These are phyloP conservation scores for Kalanchoe fedtschenkoi DNA, from an alignment of 164 flowering plant species.

Conservation along the genomic window DNA sequence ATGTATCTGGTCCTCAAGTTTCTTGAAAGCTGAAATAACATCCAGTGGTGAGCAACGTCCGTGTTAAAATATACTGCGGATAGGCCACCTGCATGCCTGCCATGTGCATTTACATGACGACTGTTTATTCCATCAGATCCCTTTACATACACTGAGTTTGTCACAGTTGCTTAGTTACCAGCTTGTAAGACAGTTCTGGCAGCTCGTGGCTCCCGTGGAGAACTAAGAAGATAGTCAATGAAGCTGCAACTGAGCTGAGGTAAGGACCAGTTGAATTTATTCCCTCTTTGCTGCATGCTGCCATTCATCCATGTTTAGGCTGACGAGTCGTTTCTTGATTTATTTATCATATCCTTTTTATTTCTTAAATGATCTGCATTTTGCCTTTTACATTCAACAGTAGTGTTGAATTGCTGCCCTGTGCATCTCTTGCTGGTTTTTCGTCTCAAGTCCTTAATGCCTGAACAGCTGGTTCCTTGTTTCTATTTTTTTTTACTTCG, in stretches of 20 bases:
- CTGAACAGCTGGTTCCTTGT: background rate
- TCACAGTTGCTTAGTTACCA: background rate
- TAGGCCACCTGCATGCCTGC: background rate
- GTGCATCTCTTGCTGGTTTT: background rate
- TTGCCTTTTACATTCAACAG: background rate
- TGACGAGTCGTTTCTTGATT: background rate
- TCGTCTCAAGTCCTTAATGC: background rate
- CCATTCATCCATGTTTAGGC: background rate
- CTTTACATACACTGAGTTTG: background rate
- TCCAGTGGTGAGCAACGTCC: background rate
- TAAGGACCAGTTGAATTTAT: background rate
- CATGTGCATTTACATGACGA: conserved; percentile 3
- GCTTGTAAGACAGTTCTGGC: background rate
- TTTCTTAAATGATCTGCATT: background rate
- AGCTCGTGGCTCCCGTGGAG: background rate
- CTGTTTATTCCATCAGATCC: background rate
- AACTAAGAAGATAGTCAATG: background rate
- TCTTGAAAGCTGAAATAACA: background rate
- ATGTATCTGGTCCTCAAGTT: background rate
- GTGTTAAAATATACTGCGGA: background rate
- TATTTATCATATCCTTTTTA: background rate
- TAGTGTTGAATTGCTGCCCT: background rate
- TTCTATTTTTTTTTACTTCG: background rate
- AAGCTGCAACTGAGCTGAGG: conserved; percentile 4
- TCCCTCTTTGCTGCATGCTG: conserved; percentile 2